Evolutionary conservation across 768 basidiomycete genomes (phyloP), one percentile per base, ranked within the genome.

Genomic region (Hygrocybe punicea): DNA sequence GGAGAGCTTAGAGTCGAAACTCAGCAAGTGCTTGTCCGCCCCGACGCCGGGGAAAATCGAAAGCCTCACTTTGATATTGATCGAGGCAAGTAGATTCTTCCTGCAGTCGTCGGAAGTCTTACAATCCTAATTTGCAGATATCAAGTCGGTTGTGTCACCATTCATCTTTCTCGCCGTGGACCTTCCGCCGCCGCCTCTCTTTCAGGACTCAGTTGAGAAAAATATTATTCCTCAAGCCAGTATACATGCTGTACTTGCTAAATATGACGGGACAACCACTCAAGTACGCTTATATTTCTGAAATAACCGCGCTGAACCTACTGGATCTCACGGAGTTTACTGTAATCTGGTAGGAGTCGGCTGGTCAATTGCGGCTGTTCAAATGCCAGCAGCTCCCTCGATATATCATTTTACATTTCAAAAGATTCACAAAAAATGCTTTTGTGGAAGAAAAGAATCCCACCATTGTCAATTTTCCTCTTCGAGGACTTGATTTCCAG

Each of bases 401-500:
- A 50, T 98, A 97, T 68, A 86, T 99, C 65, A 89, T 98, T 65
- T 77, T 98, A 17, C 91, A 96, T 69, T 95, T 89, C 80, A 98
- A 95, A 70, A 85, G 97, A 37, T 99, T 98, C 74, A 94, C 92
- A 21, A 97, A 91, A 70, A 99, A 98, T 70, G 80, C 80, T 52
- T 98, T 98, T 65, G 94, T 98, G 6, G 96, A 98, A 71, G 97
- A 99, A 72, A 97, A 97, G 73, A 99, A 99, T 66, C 96, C 96
- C 7, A 99, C 97, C 1, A 95, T 99, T 59, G 91, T 99, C 63
- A 99, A 96, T 68, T 99, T 97, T 67, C 96, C 96, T 2, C 78
- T 98, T 23, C 83, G 90, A 57, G 95, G 96, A 3, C 81, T 98
- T 17, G 96, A 99, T 71, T 88, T 99, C 70, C 77, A 76, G 64